phyloP scores from a whole-genome alignment of 1,284 basidiomycete genomes.

The Cryptococcus sp. region DNA sequence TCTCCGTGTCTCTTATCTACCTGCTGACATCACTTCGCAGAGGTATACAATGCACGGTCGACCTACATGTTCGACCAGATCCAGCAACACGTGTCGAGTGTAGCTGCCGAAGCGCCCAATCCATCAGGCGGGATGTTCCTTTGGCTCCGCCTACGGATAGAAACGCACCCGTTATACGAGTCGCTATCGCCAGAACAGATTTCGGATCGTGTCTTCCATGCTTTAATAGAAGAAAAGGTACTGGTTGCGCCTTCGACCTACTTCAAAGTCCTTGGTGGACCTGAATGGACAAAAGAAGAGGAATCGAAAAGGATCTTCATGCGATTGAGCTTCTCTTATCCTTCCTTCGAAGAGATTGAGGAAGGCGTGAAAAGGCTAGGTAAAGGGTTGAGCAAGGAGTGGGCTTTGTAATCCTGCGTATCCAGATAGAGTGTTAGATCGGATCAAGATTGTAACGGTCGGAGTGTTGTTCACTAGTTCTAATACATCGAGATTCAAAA shows the following conservation, averaged over 20 bases:
- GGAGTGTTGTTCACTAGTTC: no score
- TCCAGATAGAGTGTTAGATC: neutral
- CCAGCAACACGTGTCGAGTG: slow-evolving; percentile 25
- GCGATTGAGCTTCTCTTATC: slow-evolving; percentile 32
- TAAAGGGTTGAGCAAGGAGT: slow-evolving; percentile 24
- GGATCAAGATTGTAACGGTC: no score
- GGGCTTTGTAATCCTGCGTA: slow-evolving; percentile 3
- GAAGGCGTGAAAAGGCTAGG: slow-evolving; percentile 37
- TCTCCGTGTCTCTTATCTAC: neutral
- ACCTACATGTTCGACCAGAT: slow-evolving; percentile 29
- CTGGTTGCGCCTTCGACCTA: slow-evolving; percentile 28
- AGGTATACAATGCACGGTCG: slow-evolving; percentile 28
- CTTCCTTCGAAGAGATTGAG: slow-evolving; percentile 31
- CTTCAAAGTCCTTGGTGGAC: slow-evolving; percentile 33
- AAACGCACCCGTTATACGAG: slow-evolving; percentile 30
- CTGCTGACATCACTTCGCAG: neutral
- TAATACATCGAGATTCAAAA: no score
- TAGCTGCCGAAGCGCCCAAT: slow-evolving; percentile 23
- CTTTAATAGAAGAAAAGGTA: slow-evolving; percentile 24
- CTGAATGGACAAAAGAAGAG: slow-evolving; percentile 23
- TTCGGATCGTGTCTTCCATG: slow-evolving; percentile 32
- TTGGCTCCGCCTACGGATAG: slow-evolving; percentile 35
- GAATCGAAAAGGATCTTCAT: slow-evolving; percentile 33
- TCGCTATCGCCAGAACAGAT: slow-evolving; percentile 25
- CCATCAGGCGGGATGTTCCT: slow-evolving; percentile 42